Base-by-base conservation (phyloP, 805 yeast genomes). In the Schwanniomyces polymorphus region DNA sequence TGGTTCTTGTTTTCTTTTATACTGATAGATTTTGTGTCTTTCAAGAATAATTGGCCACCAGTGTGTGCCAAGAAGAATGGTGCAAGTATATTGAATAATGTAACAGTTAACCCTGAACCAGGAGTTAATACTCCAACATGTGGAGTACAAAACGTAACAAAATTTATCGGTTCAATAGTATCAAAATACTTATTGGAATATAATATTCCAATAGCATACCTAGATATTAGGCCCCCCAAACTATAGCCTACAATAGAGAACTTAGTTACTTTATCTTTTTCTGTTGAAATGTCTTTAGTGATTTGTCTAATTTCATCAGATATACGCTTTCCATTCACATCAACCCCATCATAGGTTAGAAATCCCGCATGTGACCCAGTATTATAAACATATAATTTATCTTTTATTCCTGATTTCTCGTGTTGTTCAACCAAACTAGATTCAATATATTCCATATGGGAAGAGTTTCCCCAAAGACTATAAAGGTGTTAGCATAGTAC, bases 281-380 rank as follows among this genome's bases (percentile, higher is more conserved):
- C 42, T 12, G 35, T 47, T 3, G 31, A 42, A 17, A 59, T 25
- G 3, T 53, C 52, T 3, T 44, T 38, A 3, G 64, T 59, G 47
- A 63, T 58, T 4, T 45, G 55, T 18, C 53, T 34, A 42, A 90
- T 82, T 64, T 90, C 96, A 44, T 77, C 77, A 1, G 86, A 82
- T 7, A 88, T 85, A 18, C 95, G 71, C 42, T 82, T 73, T 1
- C 96, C 96, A 59, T 94, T 88, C 25, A 88, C 82, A 54, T 89
- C 96, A 18, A 89, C 82, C 2, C 97, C 97, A 59, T 90, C 97
- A 56, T 88, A 85, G 2, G 96, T 90, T 58, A 80, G 79, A 60
- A 82, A 87, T 6, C 91, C 92, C 46, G 81, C 77, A 58, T 87
- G 89, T 0, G 85, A 73, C 12, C 75, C 76, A 0, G 89, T 75